Conservation (phyloP, 2,329 filamentous ascomycete genomes). For the Fusarium graminum region DNA sequence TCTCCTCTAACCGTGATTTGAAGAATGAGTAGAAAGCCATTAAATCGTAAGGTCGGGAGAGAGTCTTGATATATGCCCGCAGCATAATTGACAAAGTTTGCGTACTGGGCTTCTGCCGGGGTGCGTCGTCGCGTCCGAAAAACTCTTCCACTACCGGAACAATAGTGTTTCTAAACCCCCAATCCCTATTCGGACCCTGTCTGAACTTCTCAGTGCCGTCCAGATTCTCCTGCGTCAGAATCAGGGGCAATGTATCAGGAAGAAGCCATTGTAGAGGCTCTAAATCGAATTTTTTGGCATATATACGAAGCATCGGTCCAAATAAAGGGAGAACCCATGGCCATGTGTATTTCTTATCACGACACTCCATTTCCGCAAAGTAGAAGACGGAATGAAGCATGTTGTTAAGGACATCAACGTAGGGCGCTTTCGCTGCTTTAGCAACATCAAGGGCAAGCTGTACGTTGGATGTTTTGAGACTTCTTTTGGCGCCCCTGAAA, state of each 20-base stretch:
- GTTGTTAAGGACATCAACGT: conserved; percentile 54
- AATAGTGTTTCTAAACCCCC: conserved; percentile 52
- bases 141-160: conserved; percentile 53
- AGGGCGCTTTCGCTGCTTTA: conserved; percentile 63
- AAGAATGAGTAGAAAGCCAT: conserved; percentile 63
- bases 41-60: conserved; percentile 57
- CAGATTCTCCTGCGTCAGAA: conserved; percentile 44
- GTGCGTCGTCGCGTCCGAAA: conserved; percentile 44
- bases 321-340: conserved; percentile 58
- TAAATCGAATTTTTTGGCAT: conserved; percentile 62
- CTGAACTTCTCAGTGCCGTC: conserved; percentile 45
- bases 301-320: conserved; percentile 62
- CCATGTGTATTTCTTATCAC: conserved; percentile 46
- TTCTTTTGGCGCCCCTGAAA: conserved; percentile 76
- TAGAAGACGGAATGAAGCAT: conserved; percentile 64
- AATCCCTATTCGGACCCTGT: conserved; percentile 38
- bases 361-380: conserved; percentile 58
- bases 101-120: conserved; percentile 54
- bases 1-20: conserved; percentile 57
- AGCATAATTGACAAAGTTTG: conserved; percentile 63
- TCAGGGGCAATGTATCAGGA: conserved; percentile 53
- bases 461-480: conserved; percentile 67
- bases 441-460: conserved; percentile 53
- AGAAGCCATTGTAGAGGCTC: conserved; percentile 60
- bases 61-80: conserved; percentile 59